A percentile compares a stretch with the other conserved stretches of the same genome.
These are phyloP conservation scores for Phytophthora citricola DNA, from an alignment of 352 stramenopile species.

Conservation along the genomic window DNA sequence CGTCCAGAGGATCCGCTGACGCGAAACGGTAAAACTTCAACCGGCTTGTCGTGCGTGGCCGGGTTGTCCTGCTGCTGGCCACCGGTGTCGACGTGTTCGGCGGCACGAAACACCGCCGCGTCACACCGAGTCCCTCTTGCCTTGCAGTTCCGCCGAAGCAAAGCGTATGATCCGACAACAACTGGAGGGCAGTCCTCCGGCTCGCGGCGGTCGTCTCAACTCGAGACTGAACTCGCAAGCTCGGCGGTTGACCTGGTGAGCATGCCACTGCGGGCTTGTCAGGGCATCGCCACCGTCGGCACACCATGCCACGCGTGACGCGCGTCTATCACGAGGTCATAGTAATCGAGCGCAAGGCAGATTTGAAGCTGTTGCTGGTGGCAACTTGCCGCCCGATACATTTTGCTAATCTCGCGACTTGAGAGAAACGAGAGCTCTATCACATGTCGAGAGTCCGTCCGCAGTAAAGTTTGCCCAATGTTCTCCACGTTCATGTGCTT, in stretches of 20 bases:
- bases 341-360: slow-evolving; percentile 10
- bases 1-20: neutral
- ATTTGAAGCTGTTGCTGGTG: slow-evolving; percentile 18
- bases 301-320: slow-evolving; percentile 20
- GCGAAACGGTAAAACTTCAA: slow-evolving; percentile 26
- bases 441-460: slow-evolving; percentile 3
- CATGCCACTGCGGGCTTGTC: neutral
- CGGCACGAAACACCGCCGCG: slow-evolving; percentile 32
- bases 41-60: slow-evolving; percentile 8
- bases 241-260: neutral
- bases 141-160: slow-evolving; percentile 29
- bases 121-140: slow-evolving; percentile 21
- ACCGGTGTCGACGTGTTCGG: slow-evolving; percentile 19
- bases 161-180: slow-evolving; percentile 25
- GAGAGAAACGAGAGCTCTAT: slow-evolving; percentile 3
- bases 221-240: too few relatives aligned
- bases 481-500: neutral
- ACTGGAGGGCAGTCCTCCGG: slow-evolving; percentile 7
- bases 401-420: slow-evolving; percentile 10
- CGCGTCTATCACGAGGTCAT: slow-evolving; percentile 18
- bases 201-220: neutral
- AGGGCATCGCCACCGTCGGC: slow-evolving; percentile 19
- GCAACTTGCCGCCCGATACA: slow-evolving; percentile 8
- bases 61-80: slow-evolving; percentile 24
- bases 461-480: slow-evolving; percentile 1